Base-by-base conservation (phyloP, 176 grass and related monocot species). In the Avena insularis region DNA sequence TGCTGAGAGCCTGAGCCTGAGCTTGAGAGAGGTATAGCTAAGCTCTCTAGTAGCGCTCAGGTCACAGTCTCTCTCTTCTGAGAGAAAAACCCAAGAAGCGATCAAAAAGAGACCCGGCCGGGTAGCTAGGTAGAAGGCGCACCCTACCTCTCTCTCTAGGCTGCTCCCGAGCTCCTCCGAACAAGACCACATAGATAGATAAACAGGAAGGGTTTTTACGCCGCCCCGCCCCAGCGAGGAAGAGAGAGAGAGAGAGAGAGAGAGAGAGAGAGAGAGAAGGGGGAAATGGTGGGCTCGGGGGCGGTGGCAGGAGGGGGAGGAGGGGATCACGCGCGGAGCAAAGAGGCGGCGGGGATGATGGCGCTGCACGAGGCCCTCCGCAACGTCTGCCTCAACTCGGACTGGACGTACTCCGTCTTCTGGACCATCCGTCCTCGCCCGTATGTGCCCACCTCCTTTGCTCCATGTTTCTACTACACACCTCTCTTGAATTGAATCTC, bases 361-460 rank as follows among this genome's bases (percentile, higher is more conserved):
- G 97, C 97, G 62, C 97, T 99, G 31, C 97, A 99, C 80, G 97
- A 99, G 53, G 91, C 97, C 27, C 91, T 99, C 71, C 79, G 92
- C 59, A 95, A 97, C 90, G 92, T 99, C 89, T 97, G 97, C 94
- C 92, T 99, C 89, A 90, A 25, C 97, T 86, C 94, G 16, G 97
- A 99, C 86, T 99, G 97, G 97, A 97, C 97, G 8, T 99, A 99
- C 91, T 99, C 97, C 90, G 94, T 99, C 84, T 99, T 99, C 94
- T 99, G 97, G 97, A 99, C 97, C 84, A 99, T 99, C 84, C 94
- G 97, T 58, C 97, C 97, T 83, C 94, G 97, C 87, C 94, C 97
- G 97, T 98, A 91, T 78, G 65, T 57, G 0, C 4, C 50, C 62
- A 3, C 6, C 33, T 36, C 19, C 33, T 23, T 50, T n/a, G 29